Evolutionary conservation across 2,329 filamentous ascomycete genomes (phyloP).

Genomic region (Esteya vermicola): DNA sequence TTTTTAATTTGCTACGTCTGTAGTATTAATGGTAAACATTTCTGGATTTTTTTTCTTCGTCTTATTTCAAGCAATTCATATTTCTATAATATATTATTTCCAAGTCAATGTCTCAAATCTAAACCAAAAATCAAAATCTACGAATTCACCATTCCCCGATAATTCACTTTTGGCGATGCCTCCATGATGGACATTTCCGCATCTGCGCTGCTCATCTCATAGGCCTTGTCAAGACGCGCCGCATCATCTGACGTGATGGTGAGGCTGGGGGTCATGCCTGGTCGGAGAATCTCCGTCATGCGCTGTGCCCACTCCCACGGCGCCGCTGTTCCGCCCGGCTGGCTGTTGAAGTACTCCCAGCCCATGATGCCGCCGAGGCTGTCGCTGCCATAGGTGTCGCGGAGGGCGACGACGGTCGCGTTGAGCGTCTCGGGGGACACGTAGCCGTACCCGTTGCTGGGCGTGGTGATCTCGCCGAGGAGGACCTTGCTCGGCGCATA

Average conservation of each 20-base stretch:
- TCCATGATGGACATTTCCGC: too few species aligned
- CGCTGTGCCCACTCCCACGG: constrained; percentile 69
- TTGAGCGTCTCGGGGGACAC: constrained; percentile 33
- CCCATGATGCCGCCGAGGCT: constrained; percentile 72
- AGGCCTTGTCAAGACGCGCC: constrained; percentile 10
- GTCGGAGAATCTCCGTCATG: constrained; percentile 37
- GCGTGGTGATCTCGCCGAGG: constrained; percentile 67
- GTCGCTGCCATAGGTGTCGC: constrained; percentile 38
- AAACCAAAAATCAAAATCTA: not conserved
- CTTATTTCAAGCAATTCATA: too few species aligned
- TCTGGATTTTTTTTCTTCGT: not conserved
- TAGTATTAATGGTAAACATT: too few species aligned
- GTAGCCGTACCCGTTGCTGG: constrained; percentile 50
- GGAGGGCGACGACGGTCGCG: constrained; percentile 25
- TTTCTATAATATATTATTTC: too few species aligned
- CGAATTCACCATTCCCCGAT: too few species aligned
- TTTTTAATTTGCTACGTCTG: not conserved
- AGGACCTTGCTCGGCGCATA: constrained; percentile 65
- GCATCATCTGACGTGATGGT: constrained; percentile 12
- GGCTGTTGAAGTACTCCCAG: constrained; percentile 87
- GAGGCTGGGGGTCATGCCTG: constrained; percentile 10
- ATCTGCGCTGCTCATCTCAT: constrained; percentile 12
- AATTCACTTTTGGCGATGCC: too few species aligned
- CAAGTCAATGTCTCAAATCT: too few species aligned
- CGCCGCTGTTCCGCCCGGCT: constrained; percentile 44